A percentile compares a stretch with the other conserved stretches of the same genome.
phyloP scores from a whole-genome alignment of 73 alveolate species.

The Effrenium voratum region DNA sequence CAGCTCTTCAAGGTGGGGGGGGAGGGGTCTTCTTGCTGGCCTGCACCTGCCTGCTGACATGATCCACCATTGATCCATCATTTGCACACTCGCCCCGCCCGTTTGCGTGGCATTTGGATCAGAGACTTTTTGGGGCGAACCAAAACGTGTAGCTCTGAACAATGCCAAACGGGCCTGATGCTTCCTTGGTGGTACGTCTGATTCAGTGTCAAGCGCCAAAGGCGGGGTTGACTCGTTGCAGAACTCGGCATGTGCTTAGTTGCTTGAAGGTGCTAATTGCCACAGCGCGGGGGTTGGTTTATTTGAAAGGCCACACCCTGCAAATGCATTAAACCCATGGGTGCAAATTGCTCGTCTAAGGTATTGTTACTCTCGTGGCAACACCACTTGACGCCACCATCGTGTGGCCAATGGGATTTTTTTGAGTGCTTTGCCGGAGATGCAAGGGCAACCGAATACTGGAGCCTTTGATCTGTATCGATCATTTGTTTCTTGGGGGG shows the following conservation, averaged over 20 bases:
- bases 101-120: no score
- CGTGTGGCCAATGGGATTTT: not conserved
- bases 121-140: no score
- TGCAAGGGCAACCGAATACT: not conserved
- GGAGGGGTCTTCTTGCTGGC: no score
- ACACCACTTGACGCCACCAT: not conserved
- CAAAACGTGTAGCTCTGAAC: no score
- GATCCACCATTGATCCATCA: no score
- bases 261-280: not conserved
- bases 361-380: not conserved
- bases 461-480: not conserved
- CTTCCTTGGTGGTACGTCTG: slow-evolving; percentile 7
- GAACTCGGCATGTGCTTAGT: not conserved
- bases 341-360: not conserved
- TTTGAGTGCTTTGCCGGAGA: not conserved
- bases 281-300: not conserved
- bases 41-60: no score
- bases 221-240: not conserved
- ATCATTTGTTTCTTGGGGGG: not conserved
- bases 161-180: no score
- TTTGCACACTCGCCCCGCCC: no score
- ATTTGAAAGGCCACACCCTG: no score
- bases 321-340: not conserved
- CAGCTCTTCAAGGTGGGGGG: no score
- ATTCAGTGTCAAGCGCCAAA: slow-evolving; percentile 31